Evolutionary conservation across 805 yeast genomes (phyloP).

Genomic region (Huiozyma naganishii): DNA sequence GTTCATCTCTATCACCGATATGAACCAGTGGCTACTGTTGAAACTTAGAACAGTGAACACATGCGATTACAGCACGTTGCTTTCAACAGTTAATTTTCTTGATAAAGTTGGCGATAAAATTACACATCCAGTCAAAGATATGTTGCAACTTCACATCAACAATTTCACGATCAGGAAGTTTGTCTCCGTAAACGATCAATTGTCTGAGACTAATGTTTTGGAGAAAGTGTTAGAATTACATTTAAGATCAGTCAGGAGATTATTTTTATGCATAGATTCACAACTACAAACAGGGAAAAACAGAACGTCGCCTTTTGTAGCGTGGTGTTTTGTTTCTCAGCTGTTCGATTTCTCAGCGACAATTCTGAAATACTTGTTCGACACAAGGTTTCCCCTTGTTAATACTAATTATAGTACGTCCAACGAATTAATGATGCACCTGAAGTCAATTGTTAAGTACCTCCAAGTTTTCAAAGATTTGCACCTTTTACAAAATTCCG

Average conservation of each 20-base stretch:
- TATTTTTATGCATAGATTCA: slow-evolving; percentile 3
- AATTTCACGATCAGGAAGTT: slow-evolving; percentile 3
- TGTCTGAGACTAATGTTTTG: background rate
- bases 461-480: slow-evolving; percentile 3
- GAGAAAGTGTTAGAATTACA: background rate
- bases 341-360: slow-evolving; percentile 3
- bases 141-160: background rate
- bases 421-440: background rate
- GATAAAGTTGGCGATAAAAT: background rate
- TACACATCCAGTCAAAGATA: background rate
- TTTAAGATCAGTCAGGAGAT: slow-evolving; percentile 1
- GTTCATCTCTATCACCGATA: background rate
- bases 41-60: too few species aligned
- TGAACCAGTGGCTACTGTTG: background rate
- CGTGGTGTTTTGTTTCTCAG: slow-evolving; percentile 1
- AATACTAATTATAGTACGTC: background rate
- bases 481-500: background rate
- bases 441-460: slow-evolving; percentile 2
- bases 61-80: too few species aligned
- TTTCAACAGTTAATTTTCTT: background rate
- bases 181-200: background rate
- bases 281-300: slow-evolving; percentile 4
- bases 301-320: slow-evolving; percentile 5
- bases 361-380: slow-evolving; percentile 1
- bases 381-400: background rate